Evolutionary conservation across 2,329 filamentous ascomycete genomes (phyloP).

Genomic region (Huntiella savannae): DNA sequence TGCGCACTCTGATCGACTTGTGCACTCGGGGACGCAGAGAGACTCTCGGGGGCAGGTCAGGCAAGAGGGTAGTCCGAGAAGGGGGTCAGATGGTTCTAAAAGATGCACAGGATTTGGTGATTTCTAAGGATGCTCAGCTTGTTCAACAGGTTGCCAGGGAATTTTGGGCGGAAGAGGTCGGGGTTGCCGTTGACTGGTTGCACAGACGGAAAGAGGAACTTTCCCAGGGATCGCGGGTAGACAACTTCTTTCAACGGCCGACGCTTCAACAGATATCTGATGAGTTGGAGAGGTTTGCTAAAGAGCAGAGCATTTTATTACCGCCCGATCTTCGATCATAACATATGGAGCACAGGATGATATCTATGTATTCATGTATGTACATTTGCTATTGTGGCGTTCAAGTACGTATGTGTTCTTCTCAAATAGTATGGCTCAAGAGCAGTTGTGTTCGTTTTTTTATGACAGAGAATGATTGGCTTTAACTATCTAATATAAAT

Average conservation of each 20-base stretch:
- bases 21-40: slow-evolving; percentile 31
- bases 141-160: slow-evolving; percentile 17
- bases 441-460: no score
- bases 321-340: background rate
- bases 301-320: slow-evolving; percentile 17
- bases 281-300: slow-evolving; percentile 28
- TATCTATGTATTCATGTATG: background rate
- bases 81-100: slow-evolving; percentile 24
- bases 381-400: no score
- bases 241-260: slow-evolving; percentile 31
- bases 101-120: slow-evolving; percentile 13
- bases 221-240: slow-evolving; percentile 26
- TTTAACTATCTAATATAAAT: no score
- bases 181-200: slow-evolving; percentile 29
- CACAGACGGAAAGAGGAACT: slow-evolving; percentile 20
- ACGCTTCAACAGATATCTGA: slow-evolving; percentile 27
- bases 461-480: no score
- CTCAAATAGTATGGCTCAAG: no score
- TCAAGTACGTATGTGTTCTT: no score
- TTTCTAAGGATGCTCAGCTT: slow-evolving; percentile 11
- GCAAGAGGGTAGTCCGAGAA: slow-evolving; percentile 21
- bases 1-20: slow-evolving; percentile 29
- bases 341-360: background rate
- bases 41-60: slow-evolving; percentile 22
- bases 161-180: slow-evolving; percentile 32